Base-by-base conservation (phyloP, 2,329 filamentous ascomycete genomes). In the Aotearoamyces nothofagi region DNA sequence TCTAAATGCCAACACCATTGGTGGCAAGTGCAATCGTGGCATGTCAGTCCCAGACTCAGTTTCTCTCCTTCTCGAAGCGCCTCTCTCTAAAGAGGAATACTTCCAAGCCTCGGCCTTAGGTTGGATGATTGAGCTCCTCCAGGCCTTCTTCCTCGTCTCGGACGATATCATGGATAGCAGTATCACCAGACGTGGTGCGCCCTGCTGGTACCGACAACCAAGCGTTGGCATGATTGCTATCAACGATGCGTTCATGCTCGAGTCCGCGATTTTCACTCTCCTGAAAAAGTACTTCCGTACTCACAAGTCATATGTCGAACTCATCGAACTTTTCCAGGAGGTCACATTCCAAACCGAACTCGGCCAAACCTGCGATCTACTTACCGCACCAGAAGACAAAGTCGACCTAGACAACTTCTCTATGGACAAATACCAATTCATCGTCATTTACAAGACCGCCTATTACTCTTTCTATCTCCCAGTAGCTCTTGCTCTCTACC, bases 381-480 rank as follows among this genome's bases (percentile, higher is more conserved):
- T 96, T 52, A 98, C 90, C 26, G 90, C 90, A 20, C 90, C 90
- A 23, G 90, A 98, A 60, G 86, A 94, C 54, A 65, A 76, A 37
- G 80, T 96, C 49, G 75, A 96, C 58, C 75, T 98, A 39, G 66
- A 81, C 66, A 93, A 93, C 64, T 98, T 98, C 67, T 84, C 75
- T 55, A 66, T 94, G 56, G 69, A 86, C 37, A 98, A 93, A 67
- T 93, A 93, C 66, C 75, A 66, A 46, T 98, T 96, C 67, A 98
- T 98, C 50, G 90, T 98, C 60, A 81, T 92, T 58, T 96, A 92
- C 75, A 98, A 98, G 74, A 98, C 90, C 14, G 86, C 90, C 29
- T 98, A 92, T 66, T 98, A 98, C 67, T 92, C 80, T 50, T 98
- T 98, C 69, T 96, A 96, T 62, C 78, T 98, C 9, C 90, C 90